Percentiles rank a stretch among this genome's conserved stretches.
These are phyloP conservation scores for Triticum monococcum DNA, from an alignment of 176 grass and related monocot species.

Conservation along the genomic window DNA sequence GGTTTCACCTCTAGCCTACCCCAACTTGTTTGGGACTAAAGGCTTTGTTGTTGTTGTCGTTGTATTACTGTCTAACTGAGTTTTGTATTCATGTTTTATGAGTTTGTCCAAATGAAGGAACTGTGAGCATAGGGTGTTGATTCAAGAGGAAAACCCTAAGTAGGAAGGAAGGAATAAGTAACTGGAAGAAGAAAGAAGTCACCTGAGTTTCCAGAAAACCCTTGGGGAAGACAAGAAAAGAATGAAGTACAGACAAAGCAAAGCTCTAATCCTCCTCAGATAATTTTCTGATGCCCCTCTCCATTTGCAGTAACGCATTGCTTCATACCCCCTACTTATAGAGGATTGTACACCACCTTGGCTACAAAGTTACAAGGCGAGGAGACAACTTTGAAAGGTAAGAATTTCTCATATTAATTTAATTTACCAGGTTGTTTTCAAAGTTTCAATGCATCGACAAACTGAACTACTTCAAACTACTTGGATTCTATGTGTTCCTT, in stretches of 20 bases:
- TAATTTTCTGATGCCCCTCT: constrained; percentile 15
- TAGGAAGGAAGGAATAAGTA: constrained; percentile 56
- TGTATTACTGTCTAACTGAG: neutral
- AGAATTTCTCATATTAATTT: constrained; percentile 11
- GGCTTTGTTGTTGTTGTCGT: too few species aligned
- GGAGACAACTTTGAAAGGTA: constrained; percentile 28
- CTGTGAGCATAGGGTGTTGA: constrained; percentile 17
- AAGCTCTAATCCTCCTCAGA: constrained; percentile 22
- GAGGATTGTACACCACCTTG: constrained; percentile 32
- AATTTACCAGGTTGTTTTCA: neutral
- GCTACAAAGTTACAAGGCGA: constrained; percentile 9
- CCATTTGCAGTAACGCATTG: constrained; percentile 13
- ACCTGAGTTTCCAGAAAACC: constrained; percentile 27
- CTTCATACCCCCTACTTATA: constrained; percentile 47
- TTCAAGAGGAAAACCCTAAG: constrained; percentile 26
- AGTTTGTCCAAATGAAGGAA: neutral
- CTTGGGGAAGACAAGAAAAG: constrained; percentile 49
- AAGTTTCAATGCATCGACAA: constrained; percentile 12
- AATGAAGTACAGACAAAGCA: constrained; percentile 57
- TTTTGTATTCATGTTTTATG: neutral
- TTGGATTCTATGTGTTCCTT: constrained; percentile 19
- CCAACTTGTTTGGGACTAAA: too few species aligned
- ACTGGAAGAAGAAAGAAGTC: constrained; percentile 43
- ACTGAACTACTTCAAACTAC: constrained; percentile 5
- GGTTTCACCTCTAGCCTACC: too few species aligned